Base-by-base conservation (phyloP, 2,329 filamentous ascomycete genomes). In the Bipolaris bicolor region DNA sequence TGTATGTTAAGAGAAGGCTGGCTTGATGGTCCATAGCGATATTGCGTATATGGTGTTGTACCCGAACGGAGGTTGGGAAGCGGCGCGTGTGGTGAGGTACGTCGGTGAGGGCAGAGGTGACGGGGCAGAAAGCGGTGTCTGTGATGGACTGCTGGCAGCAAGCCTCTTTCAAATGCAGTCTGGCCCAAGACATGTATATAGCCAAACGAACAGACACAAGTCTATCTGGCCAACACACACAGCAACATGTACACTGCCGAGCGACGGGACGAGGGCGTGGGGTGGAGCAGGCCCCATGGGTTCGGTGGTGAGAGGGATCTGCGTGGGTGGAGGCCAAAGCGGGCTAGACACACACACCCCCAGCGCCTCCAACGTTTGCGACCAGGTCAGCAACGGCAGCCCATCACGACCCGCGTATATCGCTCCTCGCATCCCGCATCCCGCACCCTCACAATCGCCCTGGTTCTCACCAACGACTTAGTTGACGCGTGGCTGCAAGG, bases 401-500 rank as follows among this genome's bases (percentile, higher is more conserved):
- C 37, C 64, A 55, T 61, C 61, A 43, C 45, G 37, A 45, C 44
- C 46, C 51, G 56, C 61, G 61, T 60, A 60, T 50, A 45, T 52
- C 49, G 59, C 61, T 50, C 36, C 65, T 60, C 49, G 47, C 61
- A 45, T 63, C 56, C 63, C 26, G 26, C 26, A 29, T 29, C 26
- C 26, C 26, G 45, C 61, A 45, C 64, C 57, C 63, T 61, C 64
- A 49, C 67, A 57, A 44, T 58, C 68, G 66, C 66, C 59, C 68
- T 69, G 63, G 70, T 70, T 68, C 66, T 68, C 55, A 52, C 64
- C 64, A 57, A 60, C 47, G 57, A 51, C 62, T 55, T 64, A 61
- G 69, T 76, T 63, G 71, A 75, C 73, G 74, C 74, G 73, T 76
- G 72, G 74, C 66, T 75, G 67, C 65, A 71, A 67, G 64, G 68